Percentiles rank a stretch among this genome's conserved stretches.
phyloP scores from a whole-genome alignment of 306 rosid species.

The Vigna radiata region DNA sequence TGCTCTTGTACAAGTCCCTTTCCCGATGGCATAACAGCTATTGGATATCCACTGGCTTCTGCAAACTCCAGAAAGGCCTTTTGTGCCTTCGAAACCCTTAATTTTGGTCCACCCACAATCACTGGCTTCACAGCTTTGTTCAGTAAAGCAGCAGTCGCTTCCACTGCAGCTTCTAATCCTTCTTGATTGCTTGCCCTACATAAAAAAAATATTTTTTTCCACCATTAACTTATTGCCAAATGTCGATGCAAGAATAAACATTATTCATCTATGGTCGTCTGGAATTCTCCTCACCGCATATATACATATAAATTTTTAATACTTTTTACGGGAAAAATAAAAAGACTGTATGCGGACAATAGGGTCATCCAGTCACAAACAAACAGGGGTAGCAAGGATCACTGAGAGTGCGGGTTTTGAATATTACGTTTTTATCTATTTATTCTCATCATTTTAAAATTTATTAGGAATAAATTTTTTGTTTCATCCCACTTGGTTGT shows the following conservation, averaged over 20 bases:
- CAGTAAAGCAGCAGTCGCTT: conserved; percentile 76
- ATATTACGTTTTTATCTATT: too few relatives aligned
- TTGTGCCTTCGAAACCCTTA: conserved; percentile 74
- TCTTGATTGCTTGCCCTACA: conserved; percentile 68
- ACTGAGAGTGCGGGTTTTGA: too few relatives aligned
- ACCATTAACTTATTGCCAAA: not conserved
- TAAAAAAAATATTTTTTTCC: not conserved
- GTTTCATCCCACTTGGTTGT: too few relatives aligned
- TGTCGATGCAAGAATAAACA: conserved; percentile 27
- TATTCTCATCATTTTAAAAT: too few relatives aligned
- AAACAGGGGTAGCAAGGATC: too few relatives aligned
- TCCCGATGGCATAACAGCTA: conserved; percentile 84
- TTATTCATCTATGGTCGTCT: not conserved
- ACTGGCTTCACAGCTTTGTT: conserved; percentile 87
- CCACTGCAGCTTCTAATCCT: conserved; percentile 92
- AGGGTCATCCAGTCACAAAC: too few relatives aligned
- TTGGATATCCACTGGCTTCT: conserved; percentile 78
- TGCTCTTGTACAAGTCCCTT: conserved; percentile 87
- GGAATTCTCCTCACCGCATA: not conserved
- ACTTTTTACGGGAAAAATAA: not conserved
- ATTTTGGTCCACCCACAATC: conserved; percentile 79
- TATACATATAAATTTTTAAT: not conserved
- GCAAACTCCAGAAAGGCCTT: conserved; percentile 74
- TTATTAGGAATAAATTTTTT: too few relatives aligned
- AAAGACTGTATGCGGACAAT: not conserved